Conservation (phyloP, 2,329 filamentous ascomycete genomes). For the Cercospora citrullina region DNA sequence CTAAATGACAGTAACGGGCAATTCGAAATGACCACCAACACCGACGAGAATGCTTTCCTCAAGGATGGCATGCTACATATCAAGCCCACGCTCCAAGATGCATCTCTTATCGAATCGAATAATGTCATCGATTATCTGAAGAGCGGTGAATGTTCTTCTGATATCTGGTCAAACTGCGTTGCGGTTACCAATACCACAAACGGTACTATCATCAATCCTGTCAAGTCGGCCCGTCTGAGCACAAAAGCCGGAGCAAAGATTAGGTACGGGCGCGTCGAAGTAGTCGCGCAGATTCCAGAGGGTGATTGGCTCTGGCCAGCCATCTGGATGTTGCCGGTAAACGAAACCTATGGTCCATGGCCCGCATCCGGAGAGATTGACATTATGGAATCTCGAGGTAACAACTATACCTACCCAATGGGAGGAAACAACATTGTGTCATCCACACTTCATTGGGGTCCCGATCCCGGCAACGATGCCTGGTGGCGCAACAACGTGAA, state of each 20-base stretch:
- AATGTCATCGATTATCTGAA: slow-evolving; percentile 66
- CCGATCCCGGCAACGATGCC: slow-evolving; percentile 67
- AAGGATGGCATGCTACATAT: slow-evolving; percentile 69
- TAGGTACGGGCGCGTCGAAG: slow-evolving; percentile 79
- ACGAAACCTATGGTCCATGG: slow-evolving; percentile 73
- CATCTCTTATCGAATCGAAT: slow-evolving; percentile 64
- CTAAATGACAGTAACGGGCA: slow-evolving; percentile 64
- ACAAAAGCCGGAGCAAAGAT: slow-evolving; percentile 69
- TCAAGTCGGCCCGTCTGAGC: slow-evolving; percentile 75
- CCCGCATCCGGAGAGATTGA: slow-evolving; percentile 81
- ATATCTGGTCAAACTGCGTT: slow-evolving; percentile 61
- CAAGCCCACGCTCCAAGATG: slow-evolving; percentile 75
- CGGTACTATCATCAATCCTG: slow-evolving; percentile 72
- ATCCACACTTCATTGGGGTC: slow-evolving; percentile 81
- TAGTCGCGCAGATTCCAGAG: slow-evolving; percentile 70
- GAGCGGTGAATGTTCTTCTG: slow-evolving; percentile 68
- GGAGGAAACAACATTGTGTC: slow-evolving; percentile 81
- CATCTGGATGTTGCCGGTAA: slow-evolving; percentile 84
- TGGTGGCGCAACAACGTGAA: slow-evolving; percentile 86
- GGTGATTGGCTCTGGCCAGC: slow-evolving; percentile 90
- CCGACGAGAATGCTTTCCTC: slow-evolving; percentile 73
- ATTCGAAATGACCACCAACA: slow-evolving; percentile 73
- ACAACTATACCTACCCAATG: slow-evolving; percentile 73
- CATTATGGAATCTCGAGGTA: slow-evolving; percentile 76
- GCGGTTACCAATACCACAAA: slow-evolving; percentile 75